phyloP scores from a whole-genome alignment of 257 asterid genomes.

The Capsicum rhomboideum region DNA sequence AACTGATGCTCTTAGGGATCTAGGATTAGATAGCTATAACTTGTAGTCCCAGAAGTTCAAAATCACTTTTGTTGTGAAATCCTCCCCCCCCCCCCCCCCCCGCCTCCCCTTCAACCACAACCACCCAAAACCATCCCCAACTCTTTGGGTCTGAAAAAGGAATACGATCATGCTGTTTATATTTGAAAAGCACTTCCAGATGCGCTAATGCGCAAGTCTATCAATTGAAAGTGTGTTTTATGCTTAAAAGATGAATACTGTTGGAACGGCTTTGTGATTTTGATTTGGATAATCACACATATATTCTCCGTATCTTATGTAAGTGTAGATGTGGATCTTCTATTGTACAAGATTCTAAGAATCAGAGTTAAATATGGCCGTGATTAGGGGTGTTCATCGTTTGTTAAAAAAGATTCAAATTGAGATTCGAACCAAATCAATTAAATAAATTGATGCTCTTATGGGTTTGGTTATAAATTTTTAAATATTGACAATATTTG shows the following conservation, averaged over 20 bases:
- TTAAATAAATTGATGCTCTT: too few species aligned
- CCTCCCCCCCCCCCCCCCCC: neutral
- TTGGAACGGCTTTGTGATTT: neutral
- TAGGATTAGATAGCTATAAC: constrained; percentile 72
- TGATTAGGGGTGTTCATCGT: neutral
- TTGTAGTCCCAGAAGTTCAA: constrained; percentile 17
- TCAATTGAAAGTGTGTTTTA: neutral
- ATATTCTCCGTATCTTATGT: neutral
- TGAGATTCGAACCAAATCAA: neutral
- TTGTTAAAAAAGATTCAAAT: neutral
- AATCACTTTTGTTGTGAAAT: neutral
- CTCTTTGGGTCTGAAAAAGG: neutral
- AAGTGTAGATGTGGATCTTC: neutral
- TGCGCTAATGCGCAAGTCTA: neutral
- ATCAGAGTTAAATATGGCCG: neutral
- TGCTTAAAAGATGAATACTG: neutral
- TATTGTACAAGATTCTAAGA: neutral
- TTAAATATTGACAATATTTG: too few species aligned
- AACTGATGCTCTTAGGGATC: constrained; percentile 78
- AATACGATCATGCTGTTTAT: neutral
- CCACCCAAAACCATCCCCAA: neutral
- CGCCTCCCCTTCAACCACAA: too few species aligned
- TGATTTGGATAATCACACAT: neutral
- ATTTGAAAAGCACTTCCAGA: neutral
- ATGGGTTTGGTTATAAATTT: neutral